phyloP scores from a whole-genome alignment of 345 rosid species.

The Eucalyptus rudis region DNA sequence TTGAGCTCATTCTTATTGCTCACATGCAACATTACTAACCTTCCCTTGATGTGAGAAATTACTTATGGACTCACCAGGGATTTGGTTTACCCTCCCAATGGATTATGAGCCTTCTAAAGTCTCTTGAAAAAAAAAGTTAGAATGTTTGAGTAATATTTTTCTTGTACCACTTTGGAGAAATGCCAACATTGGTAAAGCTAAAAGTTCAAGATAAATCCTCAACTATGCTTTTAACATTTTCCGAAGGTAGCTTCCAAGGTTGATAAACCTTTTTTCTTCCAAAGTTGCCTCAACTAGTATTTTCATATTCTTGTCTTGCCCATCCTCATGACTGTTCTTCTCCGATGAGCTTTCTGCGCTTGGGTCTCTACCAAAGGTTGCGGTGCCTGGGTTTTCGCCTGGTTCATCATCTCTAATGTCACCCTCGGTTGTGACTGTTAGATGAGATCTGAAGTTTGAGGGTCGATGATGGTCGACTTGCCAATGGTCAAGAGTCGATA shows the following conservation, averaged over 20 bases:
- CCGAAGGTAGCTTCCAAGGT: background rate
- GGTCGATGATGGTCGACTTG: background rate
- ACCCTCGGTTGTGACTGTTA: background rate
- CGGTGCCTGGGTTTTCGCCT: background rate
- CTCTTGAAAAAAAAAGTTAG: background rate
- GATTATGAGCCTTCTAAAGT: background rate
- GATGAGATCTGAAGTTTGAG: background rate
- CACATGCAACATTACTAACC: background rate
- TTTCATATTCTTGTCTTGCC: background rate
- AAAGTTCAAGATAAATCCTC: background rate
- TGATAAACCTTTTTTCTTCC: background rate
- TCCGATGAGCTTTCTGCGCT: background rate
- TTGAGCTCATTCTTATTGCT: background rate
- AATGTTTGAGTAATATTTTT: background rate
- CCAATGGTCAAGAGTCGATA: background rate
- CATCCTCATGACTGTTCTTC: background rate
- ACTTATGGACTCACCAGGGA: too few relatives aligned
- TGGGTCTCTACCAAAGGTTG: background rate
- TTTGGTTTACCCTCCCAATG: background rate
- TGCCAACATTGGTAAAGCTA: background rate
- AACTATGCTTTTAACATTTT: background rate
- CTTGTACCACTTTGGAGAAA: background rate
- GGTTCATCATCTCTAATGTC: background rate
- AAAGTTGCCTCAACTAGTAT: background rate
- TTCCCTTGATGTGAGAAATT: too few relatives aligned